A percentile compares a stretch with the other conserved stretches of the same genome.
Evolutionary conservation across 345 rosid species (phyloP).

Genomic region (Trapa incisa): DNA sequence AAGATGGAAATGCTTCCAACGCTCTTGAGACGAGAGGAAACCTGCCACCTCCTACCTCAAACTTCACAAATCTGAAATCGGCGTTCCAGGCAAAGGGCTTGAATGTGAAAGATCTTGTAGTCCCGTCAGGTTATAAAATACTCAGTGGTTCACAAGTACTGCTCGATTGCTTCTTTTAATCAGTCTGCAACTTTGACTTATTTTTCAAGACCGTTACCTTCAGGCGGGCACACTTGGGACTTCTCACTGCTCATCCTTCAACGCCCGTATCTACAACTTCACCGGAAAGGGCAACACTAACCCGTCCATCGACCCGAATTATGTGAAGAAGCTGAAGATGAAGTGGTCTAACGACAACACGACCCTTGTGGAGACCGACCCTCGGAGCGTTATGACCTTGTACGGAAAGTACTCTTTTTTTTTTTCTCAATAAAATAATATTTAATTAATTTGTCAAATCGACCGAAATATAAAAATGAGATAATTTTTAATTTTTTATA

Average conservation of each 20-base stretch:
- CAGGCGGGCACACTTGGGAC: constrained; percentile 44
- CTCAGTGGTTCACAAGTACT: no score
- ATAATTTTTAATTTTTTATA: no score
- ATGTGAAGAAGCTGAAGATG: constrained; percentile 15
- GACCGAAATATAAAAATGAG: no score
- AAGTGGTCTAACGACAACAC: constrained; percentile 36
- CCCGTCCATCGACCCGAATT: constrained; percentile 33
- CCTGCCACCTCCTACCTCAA: constrained; percentile 25
- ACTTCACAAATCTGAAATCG: constrained; percentile 23
- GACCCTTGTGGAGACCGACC: constrained; percentile 56
- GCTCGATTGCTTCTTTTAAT: no score
- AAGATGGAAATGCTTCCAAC: constrained; percentile 47
- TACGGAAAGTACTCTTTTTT: constrained; percentile 11
- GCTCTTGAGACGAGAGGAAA: constrained; percentile 13
- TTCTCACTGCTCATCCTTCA: constrained; percentile 45
- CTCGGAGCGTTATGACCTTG: constrained; percentile 50
- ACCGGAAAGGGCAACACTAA: constrained; percentile 47
- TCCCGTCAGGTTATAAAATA: constrained; percentile 26
- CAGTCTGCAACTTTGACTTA: no score
- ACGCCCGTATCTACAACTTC: constrained; percentile 50
- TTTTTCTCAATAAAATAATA: no score
- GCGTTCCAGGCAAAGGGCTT: constrained; percentile 27
- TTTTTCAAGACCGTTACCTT: no score
- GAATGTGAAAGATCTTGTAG: constrained; percentile 38
- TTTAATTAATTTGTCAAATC: no score